phyloP scores from a whole-genome alignment of 2,329 filamentous ascomycete genomes.

The Thielaviopsis musarum region DNA sequence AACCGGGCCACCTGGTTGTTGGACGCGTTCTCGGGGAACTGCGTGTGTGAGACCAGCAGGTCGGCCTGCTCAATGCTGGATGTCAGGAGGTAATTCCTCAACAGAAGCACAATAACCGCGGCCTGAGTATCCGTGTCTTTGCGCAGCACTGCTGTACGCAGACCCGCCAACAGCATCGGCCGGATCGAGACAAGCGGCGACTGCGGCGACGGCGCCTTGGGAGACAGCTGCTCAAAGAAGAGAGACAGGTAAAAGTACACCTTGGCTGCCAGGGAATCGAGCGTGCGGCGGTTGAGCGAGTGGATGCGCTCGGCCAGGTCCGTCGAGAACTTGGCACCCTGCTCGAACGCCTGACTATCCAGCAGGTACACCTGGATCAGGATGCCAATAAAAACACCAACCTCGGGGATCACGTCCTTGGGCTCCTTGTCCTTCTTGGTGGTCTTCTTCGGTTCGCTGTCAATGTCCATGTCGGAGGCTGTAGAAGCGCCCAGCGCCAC shows the following conservation, averaged over 20 bases:
- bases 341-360: conserved; percentile 65
- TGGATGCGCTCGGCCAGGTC: conserved; percentile 74
- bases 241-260: conserved; percentile 97
- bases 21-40: conserved; percentile 83
- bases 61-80: conserved; percentile 96
- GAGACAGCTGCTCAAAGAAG: conserved; percentile 81
- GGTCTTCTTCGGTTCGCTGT: conserved; percentile 37
- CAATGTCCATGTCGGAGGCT: conserved; percentile 56
- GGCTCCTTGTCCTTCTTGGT: conserved; percentile 50
- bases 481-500: conserved; percentile 38
- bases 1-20: conserved; percentile 98
- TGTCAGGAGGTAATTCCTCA: conserved; percentile 89
- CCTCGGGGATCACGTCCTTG: conserved; percentile 70
- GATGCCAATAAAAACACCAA: conserved; percentile 79
- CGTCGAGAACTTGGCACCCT: conserved; percentile 70
- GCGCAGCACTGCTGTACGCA: conserved; percentile 86
- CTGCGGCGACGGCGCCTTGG: conserved; percentile 73
- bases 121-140: conserved; percentile 98
- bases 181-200: conserved; percentile 78
- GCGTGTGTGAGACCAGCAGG: conserved; percentile 84
- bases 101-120: conserved; percentile 81
- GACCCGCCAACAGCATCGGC: conserved; percentile 67
- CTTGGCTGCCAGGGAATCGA: conserved; percentile 86
- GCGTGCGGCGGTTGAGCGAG: conserved; percentile 74
- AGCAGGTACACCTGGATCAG: conserved; percentile 75